Conservation (phyloP, 345 rosid genomes). For the Carallia pectinifolia region DNA sequence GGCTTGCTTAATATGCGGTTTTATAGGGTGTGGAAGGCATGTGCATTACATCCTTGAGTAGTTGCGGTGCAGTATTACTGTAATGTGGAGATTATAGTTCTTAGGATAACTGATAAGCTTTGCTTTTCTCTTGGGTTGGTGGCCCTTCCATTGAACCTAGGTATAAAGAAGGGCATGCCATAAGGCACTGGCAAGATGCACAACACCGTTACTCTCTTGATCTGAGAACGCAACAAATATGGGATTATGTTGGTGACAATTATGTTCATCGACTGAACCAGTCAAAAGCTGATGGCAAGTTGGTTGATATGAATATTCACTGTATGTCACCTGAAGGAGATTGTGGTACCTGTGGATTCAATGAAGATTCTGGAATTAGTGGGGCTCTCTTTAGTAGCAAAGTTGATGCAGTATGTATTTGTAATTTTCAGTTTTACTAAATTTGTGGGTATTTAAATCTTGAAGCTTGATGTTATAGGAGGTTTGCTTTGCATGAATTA, state of each 20-base stretch:
- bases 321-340: conserved; percentile 63
- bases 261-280: conserved; percentile 94
- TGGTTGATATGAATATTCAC: conserved; percentile 49
- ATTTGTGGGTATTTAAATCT: background rate
- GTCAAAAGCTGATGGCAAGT: conserved; percentile 77
- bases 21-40: conserved; percentile 96
- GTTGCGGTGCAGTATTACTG: background rate
- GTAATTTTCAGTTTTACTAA: conserved; percentile 2
- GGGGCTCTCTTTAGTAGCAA: conserved; percentile 82
- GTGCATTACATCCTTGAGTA: conserved; percentile 8
- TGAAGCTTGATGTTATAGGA: background rate
- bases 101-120: conserved; percentile 9
- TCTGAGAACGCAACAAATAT: conserved; percentile 81
- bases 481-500: background rate
- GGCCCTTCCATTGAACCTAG: conserved; percentile 36
- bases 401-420: conserved; percentile 72
- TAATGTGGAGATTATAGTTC: background rate
- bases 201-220: conserved; percentile 93
- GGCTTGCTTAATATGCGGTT: conserved; percentile 91
- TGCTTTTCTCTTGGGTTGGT: conserved; percentile 3
- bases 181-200: conserved; percentile 84
- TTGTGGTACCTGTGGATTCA: conserved; percentile 61
- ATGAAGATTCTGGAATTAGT: conserved; percentile 77
- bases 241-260: conserved; percentile 97
- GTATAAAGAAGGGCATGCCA: conserved; percentile 91